Base-by-base conservation (phyloP, 164 flowering plant species). In the Berberis thunbergii region DNA sequence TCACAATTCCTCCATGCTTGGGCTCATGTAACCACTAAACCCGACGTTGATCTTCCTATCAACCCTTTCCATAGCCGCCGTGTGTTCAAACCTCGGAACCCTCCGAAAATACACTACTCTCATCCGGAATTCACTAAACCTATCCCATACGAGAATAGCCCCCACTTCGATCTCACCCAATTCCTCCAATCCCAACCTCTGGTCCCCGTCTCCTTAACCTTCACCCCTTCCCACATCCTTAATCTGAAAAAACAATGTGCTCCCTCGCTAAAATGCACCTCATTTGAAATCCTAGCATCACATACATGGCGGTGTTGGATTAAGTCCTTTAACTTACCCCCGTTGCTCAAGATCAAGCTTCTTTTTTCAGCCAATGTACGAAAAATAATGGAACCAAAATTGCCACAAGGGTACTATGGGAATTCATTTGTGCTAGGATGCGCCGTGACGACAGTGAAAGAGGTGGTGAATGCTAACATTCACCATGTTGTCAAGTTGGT, bases 281-380 rank as follows among this genome's bases (percentile, higher is more conserved):
- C 91, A 49, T 93, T 93, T 60, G 98, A 93, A 67, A 84, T 81
- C 12, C 76, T 93, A 0, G 97, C 98, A 0, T 62, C 89, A 1
- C 98, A 93, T 80, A 84, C 91, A 66, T 93, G 98, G 98, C 87
- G 87, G 2, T 75, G 80, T 2, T 93, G 98, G 98, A 86, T 80
- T 42, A 67, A 73, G 43, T 69, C 97, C 0, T 76, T 93, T 12
- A 77, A 68, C 57, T 73, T 78, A 39, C 71, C 82, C 1, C 72
- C 76, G 0, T 65, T 74, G 1, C 69, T 71, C 39, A 54, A 49
- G 2, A 85, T 84, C 13, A 93, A 90, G 71, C 96, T 93, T n/a
- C 81, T 93, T 0, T 93, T 93, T 78, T 88, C 96, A 1, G 82
- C 81, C 39, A 86, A 83, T 65, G 65, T 93, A 2, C 66, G 98